phyloP scores from a whole-genome alignment of 495 filamentous ascomycete species.

The Tuber brumale region DNA sequence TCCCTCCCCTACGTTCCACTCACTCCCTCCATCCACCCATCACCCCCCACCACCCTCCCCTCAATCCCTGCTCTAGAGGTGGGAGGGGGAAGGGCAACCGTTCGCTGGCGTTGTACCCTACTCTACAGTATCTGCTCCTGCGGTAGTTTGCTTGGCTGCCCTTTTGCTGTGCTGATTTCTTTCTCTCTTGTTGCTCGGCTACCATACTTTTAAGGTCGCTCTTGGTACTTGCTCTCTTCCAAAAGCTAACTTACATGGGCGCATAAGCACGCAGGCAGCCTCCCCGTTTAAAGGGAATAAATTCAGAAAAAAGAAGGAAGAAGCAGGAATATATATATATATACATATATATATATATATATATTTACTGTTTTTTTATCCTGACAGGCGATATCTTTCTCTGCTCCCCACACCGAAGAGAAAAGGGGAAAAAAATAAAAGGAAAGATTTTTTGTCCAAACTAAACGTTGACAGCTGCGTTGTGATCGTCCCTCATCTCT shows the following conservation, averaged over 20 bases:
- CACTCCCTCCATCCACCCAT: constrained; percentile 10
- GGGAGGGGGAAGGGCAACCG: neutral
- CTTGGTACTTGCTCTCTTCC: constrained; percentile 3
- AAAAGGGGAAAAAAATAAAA: neutral
- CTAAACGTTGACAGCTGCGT: constrained; percentile 20
- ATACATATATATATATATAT: neutral
- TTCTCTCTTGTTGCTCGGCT: neutral
- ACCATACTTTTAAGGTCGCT: neutral
- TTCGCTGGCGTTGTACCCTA: constrained; percentile 35
- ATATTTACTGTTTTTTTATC: constrained; percentile 20
- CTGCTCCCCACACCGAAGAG: constrained; percentile 14
- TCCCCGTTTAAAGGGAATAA: constrained; percentile 21
- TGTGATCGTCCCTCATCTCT: constrained; percentile 31
- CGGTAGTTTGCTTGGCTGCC: constrained; percentile 22
- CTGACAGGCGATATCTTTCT: constrained; percentile 22
- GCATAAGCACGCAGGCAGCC: constrained; percentile 10
- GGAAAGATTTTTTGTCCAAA: constrained; percentile 14
- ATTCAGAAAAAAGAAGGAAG: constrained; percentile 7
- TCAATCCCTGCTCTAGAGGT: constrained; percentile 31
- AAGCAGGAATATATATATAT: neutral
- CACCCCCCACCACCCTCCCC: constrained; percentile 21
- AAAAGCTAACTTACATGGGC: neutral
- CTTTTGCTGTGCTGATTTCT: neutral
- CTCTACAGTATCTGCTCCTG: constrained; percentile 35
- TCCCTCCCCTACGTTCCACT: constrained; percentile 19